phyloP scores from a whole-genome alignment of 148 eudicot genomes.

The Persicaria tinctoria region DNA sequence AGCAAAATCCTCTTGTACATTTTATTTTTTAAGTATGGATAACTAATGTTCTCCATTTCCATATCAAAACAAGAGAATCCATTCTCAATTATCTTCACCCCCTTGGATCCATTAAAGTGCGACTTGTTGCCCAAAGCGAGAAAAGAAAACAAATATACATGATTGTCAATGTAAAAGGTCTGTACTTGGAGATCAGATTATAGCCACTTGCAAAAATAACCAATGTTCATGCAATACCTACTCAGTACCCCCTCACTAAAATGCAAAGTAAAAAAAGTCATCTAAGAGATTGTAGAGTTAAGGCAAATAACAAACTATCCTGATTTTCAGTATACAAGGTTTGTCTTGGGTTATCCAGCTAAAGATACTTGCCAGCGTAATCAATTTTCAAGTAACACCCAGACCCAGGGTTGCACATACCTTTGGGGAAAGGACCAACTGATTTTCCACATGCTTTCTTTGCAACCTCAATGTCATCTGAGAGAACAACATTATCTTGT shows the following conservation, averaged over 20 bases:
- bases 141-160: background rate
- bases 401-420: slow-evolving; percentile 9
- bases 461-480: slow-evolving; percentile 23
- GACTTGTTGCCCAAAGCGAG: background rate
- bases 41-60: background rate
- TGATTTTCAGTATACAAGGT: too few species aligned
- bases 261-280: too few species aligned
- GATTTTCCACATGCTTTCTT: slow-evolving; percentile 36
- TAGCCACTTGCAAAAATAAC: too few species aligned
- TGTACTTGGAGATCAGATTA: too few species aligned
- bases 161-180: too few species aligned
- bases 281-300: background rate
- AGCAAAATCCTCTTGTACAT: background rate
- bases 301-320: background rate
- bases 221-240: too few species aligned
- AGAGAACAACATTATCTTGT: slow-evolving; percentile 65
- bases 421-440: slow-evolving; percentile 34
- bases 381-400: background rate
- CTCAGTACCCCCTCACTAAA: too few species aligned
- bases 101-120: background rate
- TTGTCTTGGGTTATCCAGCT: background rate
- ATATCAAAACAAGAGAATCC: background rate
- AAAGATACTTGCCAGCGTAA: background rate
- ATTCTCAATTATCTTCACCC: background rate
- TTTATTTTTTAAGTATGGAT: background rate